Base-by-base conservation (phyloP, 31 red algal genomes). In the Porphyra umbilicalis region DNA sequence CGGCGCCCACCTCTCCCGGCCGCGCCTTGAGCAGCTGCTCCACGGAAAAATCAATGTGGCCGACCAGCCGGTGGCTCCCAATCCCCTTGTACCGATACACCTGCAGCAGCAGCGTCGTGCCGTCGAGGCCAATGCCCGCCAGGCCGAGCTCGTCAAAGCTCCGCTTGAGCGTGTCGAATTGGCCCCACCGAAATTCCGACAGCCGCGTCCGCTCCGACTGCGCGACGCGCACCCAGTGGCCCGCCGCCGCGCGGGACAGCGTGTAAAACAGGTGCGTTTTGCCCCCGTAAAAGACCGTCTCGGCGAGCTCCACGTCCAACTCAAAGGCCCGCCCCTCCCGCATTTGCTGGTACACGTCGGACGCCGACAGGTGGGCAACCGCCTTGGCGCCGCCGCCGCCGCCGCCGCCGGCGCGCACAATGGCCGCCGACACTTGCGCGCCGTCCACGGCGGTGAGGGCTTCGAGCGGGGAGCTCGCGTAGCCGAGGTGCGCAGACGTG, bases 381-480 rank as follows among this genome's bases (percentile, higher is more conserved):
- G 57, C 18, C 57, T 13, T 4, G 57, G 13, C 57, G 13, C 25
- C 7, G 6, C 57, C 25, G 25, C 30, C 57, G 11, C 57, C 16
- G 2, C 57, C 57, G 57, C 57, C 57, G 2, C 57, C 57, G 57
- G 25, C 57, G 13, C 57, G 57, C 57, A 71, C 57, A 71, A 71
- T 71, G 3, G 57, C 25, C 57, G 30, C 6, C 57, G 57, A 71
- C 57, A 71, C 57, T 29, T 71, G 57, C 57, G 57, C 57, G 20
- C 57, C 57, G 57, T 71, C 57, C 0, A 71, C 20, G 25, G 75
- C 78, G 32, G 85, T 81, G 32, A 87, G 34, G 5, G 77, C 81
- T 4, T 30, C 44, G 8, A 83, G 81, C 42, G 81, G 81, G 33
- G 40, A 75, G 25, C 42, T 71, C 1, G 81, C 40, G 40, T 71